A percentile compares a stretch with the other conserved stretches of the same genome.
These are phyloP conservation scores for Nicotiana noctiflora DNA, from an alignment of 257 asterid genomes.

Conservation along the genomic window DNA sequence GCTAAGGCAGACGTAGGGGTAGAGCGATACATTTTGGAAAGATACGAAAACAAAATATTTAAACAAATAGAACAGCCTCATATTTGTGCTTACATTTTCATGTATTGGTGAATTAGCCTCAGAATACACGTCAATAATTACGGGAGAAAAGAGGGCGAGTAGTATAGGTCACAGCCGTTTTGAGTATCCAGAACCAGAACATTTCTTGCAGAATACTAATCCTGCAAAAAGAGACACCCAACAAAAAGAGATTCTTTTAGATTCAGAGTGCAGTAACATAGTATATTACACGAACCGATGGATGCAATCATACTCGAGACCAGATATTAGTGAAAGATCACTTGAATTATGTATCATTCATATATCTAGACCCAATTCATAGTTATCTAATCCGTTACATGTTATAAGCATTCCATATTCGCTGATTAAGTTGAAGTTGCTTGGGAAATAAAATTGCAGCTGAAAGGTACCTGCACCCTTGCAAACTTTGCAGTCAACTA, in stretches of 20 bases:
- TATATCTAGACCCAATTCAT: not conserved
- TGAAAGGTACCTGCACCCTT: constrained; percentile 71
- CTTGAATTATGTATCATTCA: not conserved
- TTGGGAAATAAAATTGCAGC: not conserved
- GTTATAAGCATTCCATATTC: not conserved
- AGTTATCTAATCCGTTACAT: not conserved
- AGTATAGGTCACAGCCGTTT: constrained; percentile 43
- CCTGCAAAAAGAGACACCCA: constrained; percentile 31
- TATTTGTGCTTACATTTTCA: not conserved
- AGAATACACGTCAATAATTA: constrained; percentile 12
- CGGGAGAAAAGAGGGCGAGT: not conserved
- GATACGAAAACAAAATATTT: not conserved
- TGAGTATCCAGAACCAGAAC: constrained; percentile 93
- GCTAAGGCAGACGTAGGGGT: not conserved
- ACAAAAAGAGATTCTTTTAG: too few species aligned
- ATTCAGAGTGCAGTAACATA: too few species aligned
- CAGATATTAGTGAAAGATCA: not conserved
- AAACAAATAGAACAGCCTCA: not conserved
- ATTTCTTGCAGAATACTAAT: constrained; percentile 82
- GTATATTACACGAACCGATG: too few species aligned
- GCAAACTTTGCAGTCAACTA: constrained; percentile 88
- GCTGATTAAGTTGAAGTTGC: not conserved
- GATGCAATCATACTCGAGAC: not conserved
- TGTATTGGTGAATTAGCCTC: constrained; percentile 24
- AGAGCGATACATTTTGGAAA: too few species aligned